Percentiles rank a stretch among this genome's conserved stretches.
Conservation (phyloP, 148 eudicot species). For the Cornus kousa region DNA sequence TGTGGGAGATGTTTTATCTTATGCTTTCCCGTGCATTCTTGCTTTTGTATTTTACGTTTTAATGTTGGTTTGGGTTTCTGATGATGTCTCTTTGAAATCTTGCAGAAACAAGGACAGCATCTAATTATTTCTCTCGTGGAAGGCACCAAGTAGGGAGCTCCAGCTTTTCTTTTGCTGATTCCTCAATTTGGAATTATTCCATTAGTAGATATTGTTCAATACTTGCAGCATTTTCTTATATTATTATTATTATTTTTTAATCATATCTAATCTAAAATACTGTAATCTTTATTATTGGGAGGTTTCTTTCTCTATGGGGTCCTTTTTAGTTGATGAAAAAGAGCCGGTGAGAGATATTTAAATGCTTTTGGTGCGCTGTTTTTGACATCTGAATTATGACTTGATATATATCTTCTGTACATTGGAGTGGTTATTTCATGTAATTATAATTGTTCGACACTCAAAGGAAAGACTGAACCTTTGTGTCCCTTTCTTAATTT, state of each 20-base stretch:
- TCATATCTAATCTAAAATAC: not conserved
- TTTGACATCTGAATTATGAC: not conserved
- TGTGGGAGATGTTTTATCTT: too few relatives aligned
- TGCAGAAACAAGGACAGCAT: slow-evolving; percentile 17
- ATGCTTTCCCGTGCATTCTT: too few relatives aligned
- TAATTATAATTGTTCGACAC: not conserved
- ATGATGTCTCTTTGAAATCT: not conserved
- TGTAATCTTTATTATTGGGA: not conserved
- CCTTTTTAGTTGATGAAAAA: not conserved
- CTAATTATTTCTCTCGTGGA: slow-evolving; percentile 25
- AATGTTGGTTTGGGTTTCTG: not conserved
- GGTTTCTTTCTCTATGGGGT: not conserved
- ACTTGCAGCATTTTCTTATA: not conserved
- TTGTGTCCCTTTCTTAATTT: not conserved
- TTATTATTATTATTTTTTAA: not conserved
- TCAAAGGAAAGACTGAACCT: not conserved
- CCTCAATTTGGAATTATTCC: not conserved
- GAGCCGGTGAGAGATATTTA: not conserved
- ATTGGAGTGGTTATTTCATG: not conserved
- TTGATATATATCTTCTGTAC: not conserved
- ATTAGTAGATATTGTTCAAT: not conserved
- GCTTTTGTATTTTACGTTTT: too few relatives aligned
- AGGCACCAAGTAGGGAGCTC: slow-evolving; percentile 21
- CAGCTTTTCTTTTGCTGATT: not conserved
- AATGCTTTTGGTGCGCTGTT: not conserved